A percentile compares a stretch with the other conserved stretches of the same genome.
Conservation (phyloP, 192 early-diverging fungal species). For the Phlyctochytrium arcticum region DNA sequence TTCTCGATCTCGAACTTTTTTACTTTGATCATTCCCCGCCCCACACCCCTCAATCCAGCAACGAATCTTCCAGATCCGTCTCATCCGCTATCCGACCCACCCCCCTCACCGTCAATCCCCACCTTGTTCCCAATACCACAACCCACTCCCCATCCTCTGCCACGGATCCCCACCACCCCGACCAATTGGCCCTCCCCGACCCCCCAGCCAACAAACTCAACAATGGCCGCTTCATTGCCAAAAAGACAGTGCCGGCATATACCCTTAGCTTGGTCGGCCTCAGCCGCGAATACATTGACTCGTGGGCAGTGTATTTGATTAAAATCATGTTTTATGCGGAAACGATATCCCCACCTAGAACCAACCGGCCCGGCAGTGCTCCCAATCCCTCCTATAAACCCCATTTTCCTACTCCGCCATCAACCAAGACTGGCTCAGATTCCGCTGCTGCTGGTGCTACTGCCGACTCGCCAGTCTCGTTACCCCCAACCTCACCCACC, state of each 20-base stretch:
- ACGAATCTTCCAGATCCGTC: background rate
- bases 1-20: slow-evolving; percentile 36
- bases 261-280: slow-evolving; percentile 59
- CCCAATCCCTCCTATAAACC: background rate
- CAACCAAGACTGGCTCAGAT: too few relatives aligned
- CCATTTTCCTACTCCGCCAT: background rate
- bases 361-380: too few relatives aligned
- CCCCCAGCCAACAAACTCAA: slow-evolving; percentile 18
- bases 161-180: background rate
- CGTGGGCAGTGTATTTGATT: slow-evolving; percentile 52
- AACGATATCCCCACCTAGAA: background rate
- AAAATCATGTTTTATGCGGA: slow-evolving; percentile 62
- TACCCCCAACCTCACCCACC: background rate
- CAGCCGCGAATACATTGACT: slow-evolving; percentile 54
- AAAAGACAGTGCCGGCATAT: slow-evolving; percentile 43
- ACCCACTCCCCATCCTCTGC: slow-evolving; percentile 46
- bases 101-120: slow-evolving; percentile 1
- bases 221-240: slow-evolving; percentile 36
- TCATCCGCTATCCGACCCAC: background rate
- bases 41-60: background rate
- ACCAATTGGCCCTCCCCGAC: background rate
- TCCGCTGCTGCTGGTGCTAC: background rate
- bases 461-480: too few relatives aligned
- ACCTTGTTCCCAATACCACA: slow-evolving; percentile 29
- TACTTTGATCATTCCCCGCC: slow-evolving; percentile 26